Evolutionary conservation across 2,329 filamentous ascomycete genomes (phyloP).

Genomic region (Exophiala sp.): DNA sequence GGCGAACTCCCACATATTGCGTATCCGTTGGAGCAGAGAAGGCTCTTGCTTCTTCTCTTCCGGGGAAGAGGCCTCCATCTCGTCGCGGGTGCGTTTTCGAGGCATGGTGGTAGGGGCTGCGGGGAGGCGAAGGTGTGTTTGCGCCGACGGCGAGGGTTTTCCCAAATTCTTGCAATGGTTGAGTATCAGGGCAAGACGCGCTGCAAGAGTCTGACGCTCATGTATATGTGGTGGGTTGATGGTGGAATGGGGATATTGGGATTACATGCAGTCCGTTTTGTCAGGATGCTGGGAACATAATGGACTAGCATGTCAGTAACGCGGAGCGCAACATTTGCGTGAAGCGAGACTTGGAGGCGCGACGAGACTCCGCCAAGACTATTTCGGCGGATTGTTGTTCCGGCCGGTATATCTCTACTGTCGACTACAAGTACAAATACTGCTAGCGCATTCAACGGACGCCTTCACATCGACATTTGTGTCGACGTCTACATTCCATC

Average conservation of each 20-base stretch:
- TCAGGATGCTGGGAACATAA: neutral
- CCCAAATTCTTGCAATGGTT: neutral
- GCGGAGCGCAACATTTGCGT: neutral
- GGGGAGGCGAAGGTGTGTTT: neutral
- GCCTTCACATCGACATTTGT: no score
- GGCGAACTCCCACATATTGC: conserved; percentile 94
- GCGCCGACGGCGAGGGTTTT: neutral
- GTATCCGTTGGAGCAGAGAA: conserved; percentile 58
- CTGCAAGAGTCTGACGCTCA: neutral
- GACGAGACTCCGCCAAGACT: conserved; percentile 1
- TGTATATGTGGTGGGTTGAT: conserved; percentile 4
- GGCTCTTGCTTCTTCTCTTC: conserved; percentile 38
- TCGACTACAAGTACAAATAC: no score
- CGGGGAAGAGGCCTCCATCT: conserved; percentile 49
- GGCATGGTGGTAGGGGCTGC: conserved; percentile 31
- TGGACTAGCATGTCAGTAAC: neutral
- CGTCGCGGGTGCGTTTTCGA: conserved; percentile 52
- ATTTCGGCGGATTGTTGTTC: neutral
- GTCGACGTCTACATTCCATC: no score
- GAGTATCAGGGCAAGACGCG: neutral
- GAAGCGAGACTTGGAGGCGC: neutral
- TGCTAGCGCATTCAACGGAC: no score
- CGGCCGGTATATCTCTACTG: neutral
- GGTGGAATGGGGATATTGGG: neutral
- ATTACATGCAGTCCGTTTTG: conserved; percentile 2